Percentiles rank a stretch among this genome's conserved stretches.
Evolutionary conservation across 768 basidiomycete species (phyloP).

Genomic region (Naematelia aurantialba): DNA sequence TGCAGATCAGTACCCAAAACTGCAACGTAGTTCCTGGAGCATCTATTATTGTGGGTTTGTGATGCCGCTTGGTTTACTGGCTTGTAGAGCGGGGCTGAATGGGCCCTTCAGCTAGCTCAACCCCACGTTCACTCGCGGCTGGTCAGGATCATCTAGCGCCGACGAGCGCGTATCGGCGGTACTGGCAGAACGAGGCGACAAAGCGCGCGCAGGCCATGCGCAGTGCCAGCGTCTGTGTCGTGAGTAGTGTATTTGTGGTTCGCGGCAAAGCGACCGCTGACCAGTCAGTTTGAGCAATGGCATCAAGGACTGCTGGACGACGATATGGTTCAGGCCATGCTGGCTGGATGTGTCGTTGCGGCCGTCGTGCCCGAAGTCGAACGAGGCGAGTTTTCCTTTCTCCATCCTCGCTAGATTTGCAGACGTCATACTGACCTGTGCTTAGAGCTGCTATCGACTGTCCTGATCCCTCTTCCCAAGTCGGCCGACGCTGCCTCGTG

Average conservation of each 20-base stretch:
- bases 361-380: conserved; percentile 12
- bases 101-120: not conserved
- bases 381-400: conserved; percentile 8
- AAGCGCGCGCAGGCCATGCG: conserved; percentile 1
- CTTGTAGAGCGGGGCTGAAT: not conserved
- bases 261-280: not conserved
- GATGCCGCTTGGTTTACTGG: not conserved
- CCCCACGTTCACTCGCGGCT: not conserved
- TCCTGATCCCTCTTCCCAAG: conserved; percentile 2
- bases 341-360: conserved; percentile 18
- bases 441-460: not conserved
- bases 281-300: conserved; percentile 7
- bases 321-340: conserved; percentile 16
- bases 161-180: not conserved
- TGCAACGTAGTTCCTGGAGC: conserved; percentile 6
- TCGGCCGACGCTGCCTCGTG: not conserved
- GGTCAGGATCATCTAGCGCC: not conserved
- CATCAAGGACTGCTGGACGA: conserved; percentile 6
- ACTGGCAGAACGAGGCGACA: conserved; percentile 4
- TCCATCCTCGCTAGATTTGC: too few species aligned
- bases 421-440: too few species aligned
- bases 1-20: not conserved
- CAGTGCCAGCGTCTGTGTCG: conserved; percentile 4
- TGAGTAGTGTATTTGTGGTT: not conserved
- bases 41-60: conserved; percentile 2